Evolutionary conservation across 1,284 basidiomycete genomes (phyloP), one percentile per base, ranked within the genome.

Genomic region (Moesziomyces globuligerus): DNA sequence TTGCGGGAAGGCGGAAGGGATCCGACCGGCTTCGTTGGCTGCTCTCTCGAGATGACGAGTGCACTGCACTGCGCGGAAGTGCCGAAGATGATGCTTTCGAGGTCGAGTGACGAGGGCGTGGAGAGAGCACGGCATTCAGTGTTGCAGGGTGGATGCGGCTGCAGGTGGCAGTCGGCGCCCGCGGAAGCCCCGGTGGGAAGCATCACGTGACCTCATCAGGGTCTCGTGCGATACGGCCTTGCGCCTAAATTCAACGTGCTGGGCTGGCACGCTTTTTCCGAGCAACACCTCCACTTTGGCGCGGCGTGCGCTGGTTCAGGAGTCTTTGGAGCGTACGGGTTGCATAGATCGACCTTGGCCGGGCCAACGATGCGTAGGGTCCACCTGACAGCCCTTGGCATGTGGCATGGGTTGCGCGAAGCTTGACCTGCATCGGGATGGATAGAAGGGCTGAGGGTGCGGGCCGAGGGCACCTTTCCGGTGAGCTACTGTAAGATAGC

Each of bases 261-360:
- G 10, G 15, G 15, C 6, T n/a, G 32, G 13, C 32, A 34, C 32
- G 15, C 13, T 34, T 34, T n/a, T 28, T 3, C 4, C 15, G 32
- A 13, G 41, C 50, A 54, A 60, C 58, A 60, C 58, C 58, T 60
- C 58, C 58, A 60, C 58, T 54, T 60, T 29, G 20, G 21, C 26
- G 36, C 20, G 21, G 43, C 29, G 20, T 42, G 40, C 40, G 11
- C 23, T 15, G 5, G 40, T 17, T 24, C 15, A 7, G 15, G 36
- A 11, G 6, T 17, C 18, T 17, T 17, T 17, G 15, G 36, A 37
- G 36, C 36, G 18, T 7, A n/a, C 15, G 36, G 7, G 18, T 6
- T 17, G 36, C 15, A n/a, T n/a, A n/a, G n/a, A n/a, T n/a, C n/a
- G 36, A 37, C 36, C 36, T 17, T 37, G 7, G 36, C 15, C 15